Conservation (phyloP, 495 filamentous ascomycete genomes). For the Talaromyces wortmannii region DNA sequence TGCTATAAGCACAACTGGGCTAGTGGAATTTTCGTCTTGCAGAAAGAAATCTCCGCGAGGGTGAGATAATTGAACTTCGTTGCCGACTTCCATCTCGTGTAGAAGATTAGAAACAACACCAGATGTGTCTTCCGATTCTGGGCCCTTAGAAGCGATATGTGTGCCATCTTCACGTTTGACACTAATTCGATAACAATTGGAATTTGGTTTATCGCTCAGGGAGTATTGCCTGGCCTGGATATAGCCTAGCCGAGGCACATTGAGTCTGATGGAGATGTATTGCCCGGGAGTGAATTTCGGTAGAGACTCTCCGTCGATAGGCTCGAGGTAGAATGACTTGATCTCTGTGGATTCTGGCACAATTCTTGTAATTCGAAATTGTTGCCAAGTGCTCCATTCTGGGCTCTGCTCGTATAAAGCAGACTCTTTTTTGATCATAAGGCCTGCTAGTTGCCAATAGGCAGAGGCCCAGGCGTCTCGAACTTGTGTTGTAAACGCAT, state of each 20-base stretch:
- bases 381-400: conserved; percentile 57
- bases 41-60: conserved; percentile 59
- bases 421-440: conserved; percentile 59
- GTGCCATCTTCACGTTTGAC: conserved; percentile 60
- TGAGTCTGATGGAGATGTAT: conserved; percentile 56
- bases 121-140: background rate
- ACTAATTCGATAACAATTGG: conserved; percentile 60
- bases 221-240: conserved; percentile 68
- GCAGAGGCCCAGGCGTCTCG: conserved; percentile 63
- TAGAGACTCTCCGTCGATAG: conserved; percentile 53
- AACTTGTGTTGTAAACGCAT: conserved; percentile 59
- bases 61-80: conserved; percentile 47
- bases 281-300: conserved; percentile 61
- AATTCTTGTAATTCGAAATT: conserved; percentile 59
- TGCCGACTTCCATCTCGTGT: conserved; percentile 44
- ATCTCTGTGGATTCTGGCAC: conserved; percentile 57
- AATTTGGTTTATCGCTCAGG: conserved; percentile 52
- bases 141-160: background rate
- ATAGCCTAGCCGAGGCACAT: conserved; percentile 50
- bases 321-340: conserved; percentile 64
- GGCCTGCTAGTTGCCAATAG: conserved; percentile 64
- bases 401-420: conserved; percentile 50
- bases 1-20: conserved; percentile 49
- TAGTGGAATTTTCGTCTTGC: conserved; percentile 16
- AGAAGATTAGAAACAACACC: conserved; percentile 56